Conservation (phyloP, 2,329 filamentous ascomycete genomes). For the Colletotrichum melonis region DNA sequence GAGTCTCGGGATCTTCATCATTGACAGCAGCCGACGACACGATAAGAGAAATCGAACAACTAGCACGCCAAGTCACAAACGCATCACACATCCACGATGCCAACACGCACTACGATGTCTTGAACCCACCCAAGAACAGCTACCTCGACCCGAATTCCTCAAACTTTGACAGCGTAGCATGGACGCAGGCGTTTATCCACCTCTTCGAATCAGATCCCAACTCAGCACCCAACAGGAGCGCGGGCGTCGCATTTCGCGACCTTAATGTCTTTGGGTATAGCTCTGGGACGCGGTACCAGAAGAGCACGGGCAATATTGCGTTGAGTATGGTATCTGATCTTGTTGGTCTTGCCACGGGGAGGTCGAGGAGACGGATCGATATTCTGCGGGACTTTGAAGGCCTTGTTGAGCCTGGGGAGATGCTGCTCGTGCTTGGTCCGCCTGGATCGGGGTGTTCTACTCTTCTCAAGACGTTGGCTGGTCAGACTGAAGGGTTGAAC, state of each 20-base stretch:
- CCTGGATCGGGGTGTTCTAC: constrained; percentile 72
- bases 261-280: constrained; percentile 44
- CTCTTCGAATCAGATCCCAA: constrained; percentile 41
- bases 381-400: constrained; percentile 45
- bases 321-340: constrained; percentile 36
- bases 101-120: constrained; percentile 13
- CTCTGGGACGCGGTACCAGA: constrained; percentile 40
- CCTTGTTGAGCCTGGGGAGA: constrained; percentile 57
- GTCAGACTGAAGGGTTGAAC: constrained; percentile 39
- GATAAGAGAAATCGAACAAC: constrained; percentile 2
- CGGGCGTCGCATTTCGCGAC: constrained; percentile 43
- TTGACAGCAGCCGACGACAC: background rate
- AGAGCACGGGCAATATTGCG: constrained; percentile 39
- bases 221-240: constrained; percentile 39
- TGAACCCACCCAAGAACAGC: constrained; percentile 30
- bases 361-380: constrained; percentile 36
- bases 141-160: constrained; percentile 41
- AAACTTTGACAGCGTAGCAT: constrained; percentile 41
- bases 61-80: constrained; percentile 28
- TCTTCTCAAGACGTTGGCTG: constrained; percentile 67
- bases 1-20: background rate
- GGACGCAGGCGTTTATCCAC: constrained; percentile 42
- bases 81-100: constrained; percentile 2
- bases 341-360: constrained; percentile 9
- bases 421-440: constrained; percentile 69